Evolutionary conservation across 2,329 filamentous ascomycete genomes (phyloP), one percentile per base, ranked within the genome.

Genomic region (Kalaharituber pfeilii): DNA sequence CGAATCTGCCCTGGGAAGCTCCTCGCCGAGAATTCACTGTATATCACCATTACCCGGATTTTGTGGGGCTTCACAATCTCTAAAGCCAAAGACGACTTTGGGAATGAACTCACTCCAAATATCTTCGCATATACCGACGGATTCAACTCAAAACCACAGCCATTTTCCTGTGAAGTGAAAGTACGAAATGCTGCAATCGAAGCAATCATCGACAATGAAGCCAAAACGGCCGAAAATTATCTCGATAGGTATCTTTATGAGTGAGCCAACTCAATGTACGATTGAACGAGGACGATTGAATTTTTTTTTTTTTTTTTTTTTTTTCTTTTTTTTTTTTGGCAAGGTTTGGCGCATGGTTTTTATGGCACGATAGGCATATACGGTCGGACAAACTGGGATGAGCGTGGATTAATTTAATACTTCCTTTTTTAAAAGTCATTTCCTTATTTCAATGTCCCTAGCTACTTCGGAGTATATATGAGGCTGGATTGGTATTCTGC

Each of bases 1-100:
- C 65, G 75, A 5, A 72, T 75, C 2, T 78, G 75, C 63, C 71
- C 70, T 45, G 75, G 75, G 0, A 69, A 76, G 62, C 73, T 70
- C 2, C 66, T 80, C 18, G 77, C 77, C 1, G 77, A 80, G 64
- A 75, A 78, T 61, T 75, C 76, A 5, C 75, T 75, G 0, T 79
- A 75, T 70, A 72, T 80, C 60, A 77, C 73, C 0, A 69, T 80
- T 45, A 73, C 75, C 7, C 67, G 77, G 13, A 61, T 79, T 26
- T 67, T 80, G 5, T 80, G 77, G 75, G 76, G 70, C 0, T 80
- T 79, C 61, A 68, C 70, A 53, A 73, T 79, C 54, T 13, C 28
- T 15, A 53, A 57, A 18, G 52, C 52, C 5, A 29, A 26, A 29
- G 47, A 53, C 49, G 1, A n/a, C 9, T 39, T 18, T 11, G 15